Conservation (phyloP, 83 land plant species). For the Thuja plicata region DNA sequence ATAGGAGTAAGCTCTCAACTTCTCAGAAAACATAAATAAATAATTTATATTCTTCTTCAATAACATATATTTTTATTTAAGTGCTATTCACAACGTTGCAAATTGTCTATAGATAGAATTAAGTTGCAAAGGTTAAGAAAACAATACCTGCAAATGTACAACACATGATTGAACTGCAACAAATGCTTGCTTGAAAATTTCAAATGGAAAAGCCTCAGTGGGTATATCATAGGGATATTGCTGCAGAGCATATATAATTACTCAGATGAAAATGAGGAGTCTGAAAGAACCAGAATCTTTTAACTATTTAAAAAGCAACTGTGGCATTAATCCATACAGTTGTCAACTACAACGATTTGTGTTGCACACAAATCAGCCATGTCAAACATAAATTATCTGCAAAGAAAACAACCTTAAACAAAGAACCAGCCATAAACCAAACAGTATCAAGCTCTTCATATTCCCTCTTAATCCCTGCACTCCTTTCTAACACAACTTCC, state of each 20-base stretch:
- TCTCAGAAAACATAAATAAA: not conserved
- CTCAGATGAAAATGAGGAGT: not conserved
- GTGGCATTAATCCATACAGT: not conserved
- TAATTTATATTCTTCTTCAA: not conserved
- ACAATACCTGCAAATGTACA: slow-evolving; percentile 93
- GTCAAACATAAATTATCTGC: not conserved
- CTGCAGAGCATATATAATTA: slow-evolving; percentile 39
- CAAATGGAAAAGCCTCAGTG: slow-evolving; percentile 94
- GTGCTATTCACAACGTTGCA: not conserved
- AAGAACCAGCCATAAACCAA: slow-evolving; percentile 99
- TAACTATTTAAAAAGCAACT: not conserved
- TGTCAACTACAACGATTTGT: slow-evolving; percentile 1
- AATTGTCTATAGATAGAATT: not conserved
- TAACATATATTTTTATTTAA: not conserved
- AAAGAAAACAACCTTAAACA: slow-evolving; percentile 72
- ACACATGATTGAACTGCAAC: slow-evolving; percentile 99
- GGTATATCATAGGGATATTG: slow-evolving; percentile 99
- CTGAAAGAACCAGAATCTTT: not conserved
- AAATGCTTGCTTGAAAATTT: slow-evolving; percentile 99
- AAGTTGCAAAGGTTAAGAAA: not conserved
- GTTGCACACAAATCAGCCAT: not conserved
- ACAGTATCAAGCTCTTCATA: slow-evolving; percentile 98
- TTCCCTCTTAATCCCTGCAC: slow-evolving; percentile 86
- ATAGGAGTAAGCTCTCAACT: not conserved
- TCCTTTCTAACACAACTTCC: slow-evolving; percentile 84